phyloP scores from a whole-genome alignment of 2,329 filamentous ascomycete species.

The Xylariales sp. region DNA sequence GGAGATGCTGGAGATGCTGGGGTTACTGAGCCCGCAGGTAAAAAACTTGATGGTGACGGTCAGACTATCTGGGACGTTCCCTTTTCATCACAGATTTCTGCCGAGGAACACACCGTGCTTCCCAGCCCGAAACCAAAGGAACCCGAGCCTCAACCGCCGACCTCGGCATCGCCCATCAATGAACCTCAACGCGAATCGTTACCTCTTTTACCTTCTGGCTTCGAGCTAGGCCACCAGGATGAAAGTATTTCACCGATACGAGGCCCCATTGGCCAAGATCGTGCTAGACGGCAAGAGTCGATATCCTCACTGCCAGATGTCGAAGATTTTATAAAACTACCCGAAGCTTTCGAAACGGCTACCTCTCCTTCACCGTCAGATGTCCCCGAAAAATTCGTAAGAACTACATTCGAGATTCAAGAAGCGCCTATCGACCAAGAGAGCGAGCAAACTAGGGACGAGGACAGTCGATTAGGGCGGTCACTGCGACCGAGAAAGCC shows the following conservation, averaged over 20 bases:
- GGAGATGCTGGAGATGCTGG: too few relatives aligned
- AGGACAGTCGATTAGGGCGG: constrained; percentile 49
- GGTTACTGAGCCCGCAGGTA: constrained; percentile 8
- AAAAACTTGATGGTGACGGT: constrained; percentile 5
- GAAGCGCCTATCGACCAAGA: constrained; percentile 11
- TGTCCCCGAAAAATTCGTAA: constrained; percentile 19
- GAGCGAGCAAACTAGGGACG: constrained; percentile 10
- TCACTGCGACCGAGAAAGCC: constrained; percentile 69
- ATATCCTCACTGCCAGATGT: constrained; percentile 21
- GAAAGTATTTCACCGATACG: not conserved
- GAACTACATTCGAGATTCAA: constrained; percentile 33
- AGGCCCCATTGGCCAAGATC: not conserved
- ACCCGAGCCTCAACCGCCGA: constrained; percentile 41
- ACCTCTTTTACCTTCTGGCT: constrained; percentile 23
- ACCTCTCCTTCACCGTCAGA: constrained; percentile 11
- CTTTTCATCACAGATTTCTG: constrained; percentile 43
- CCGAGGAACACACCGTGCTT: constrained; percentile 44
- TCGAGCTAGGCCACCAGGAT: constrained; percentile 28
- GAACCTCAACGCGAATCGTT: constrained; percentile 34
- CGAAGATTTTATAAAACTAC: constrained; percentile 21
- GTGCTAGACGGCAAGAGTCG: constrained; percentile 17
- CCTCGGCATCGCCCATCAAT: constrained; percentile 25
- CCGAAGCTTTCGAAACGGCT: too few relatives aligned
- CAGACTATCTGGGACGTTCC: constrained; percentile 50
- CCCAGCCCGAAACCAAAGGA: constrained; percentile 17